Evolutionary conservation across 2,329 filamentous ascomycete genomes (phyloP), one percentile per base, ranked within the genome.

Genomic region (Neobulgaria alba): DNA sequence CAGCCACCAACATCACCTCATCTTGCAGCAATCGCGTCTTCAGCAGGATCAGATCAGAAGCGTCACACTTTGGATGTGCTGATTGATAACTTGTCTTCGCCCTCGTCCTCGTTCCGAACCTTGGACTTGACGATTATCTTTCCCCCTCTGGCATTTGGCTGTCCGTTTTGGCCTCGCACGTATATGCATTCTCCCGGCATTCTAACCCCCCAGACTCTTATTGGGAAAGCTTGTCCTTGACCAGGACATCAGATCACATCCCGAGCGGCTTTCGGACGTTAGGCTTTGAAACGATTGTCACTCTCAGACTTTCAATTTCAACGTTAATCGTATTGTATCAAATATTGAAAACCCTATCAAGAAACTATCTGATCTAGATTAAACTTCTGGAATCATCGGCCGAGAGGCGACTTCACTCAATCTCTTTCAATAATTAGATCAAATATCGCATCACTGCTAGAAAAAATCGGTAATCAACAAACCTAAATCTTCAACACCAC

Each of bases 1-100:
- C 29, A 29, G 39, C 39, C 34, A 42, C 39, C 29, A 38, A 30
- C 18, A 42, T 42, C 39, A 37, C 29, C 33, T 33, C 23, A 38
- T 38, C 26, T 26, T 20, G 16, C 14, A n/a, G 16, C 14, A n/a
- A n/a, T 15, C 33, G 33, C 14, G 18, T 33, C 34, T 34, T 19
- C 16, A 18, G 26, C 26, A 29, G 32, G 39, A 42, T 42, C 29
- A 42, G 33, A 42, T 42, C 29, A n/a, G n/a, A n/a, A n/a, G n/a
- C 34, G 15, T 29, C 20, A 20, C n/a, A 20, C 35, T 26, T 26
- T 26, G 7, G 7, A 7, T 12, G 7, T 12, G 12, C 23, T 12
- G 7, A 12, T 12, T 26, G 23, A 26, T 26, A 26, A 26, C 17
- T 34, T 19, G 20, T 33, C 29, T 29, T n/a, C 20, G 9, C 20